A percentile compares a stretch with the other conserved stretches of the same genome.
Conservation (phyloP, 768 basidiomycete species). For the Rubroboletus pulcherrimus region DNA sequence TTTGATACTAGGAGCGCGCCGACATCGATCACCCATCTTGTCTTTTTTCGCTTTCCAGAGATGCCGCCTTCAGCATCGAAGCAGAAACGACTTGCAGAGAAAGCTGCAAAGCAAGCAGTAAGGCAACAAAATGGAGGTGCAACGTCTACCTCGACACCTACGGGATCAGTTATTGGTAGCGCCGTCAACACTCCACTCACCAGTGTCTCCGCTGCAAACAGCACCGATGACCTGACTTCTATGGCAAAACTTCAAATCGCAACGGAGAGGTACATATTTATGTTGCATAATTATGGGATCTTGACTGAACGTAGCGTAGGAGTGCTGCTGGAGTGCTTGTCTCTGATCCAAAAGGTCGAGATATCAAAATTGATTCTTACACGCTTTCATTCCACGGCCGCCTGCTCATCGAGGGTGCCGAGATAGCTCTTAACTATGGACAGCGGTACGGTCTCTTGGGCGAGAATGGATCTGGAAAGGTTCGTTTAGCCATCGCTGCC, state of each 20-base stretch:
- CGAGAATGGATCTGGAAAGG: conserved; percentile 99
- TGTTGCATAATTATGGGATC: too few relatives aligned
- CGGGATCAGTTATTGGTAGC: conserved; percentile 63
- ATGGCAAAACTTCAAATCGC: conserved; percentile 91
- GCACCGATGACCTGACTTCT: conserved; percentile 71
- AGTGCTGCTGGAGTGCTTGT: conserved; percentile 89
- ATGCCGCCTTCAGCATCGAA: conserved; percentile 83
- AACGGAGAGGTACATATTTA: conserved; percentile 70
- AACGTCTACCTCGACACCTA: conserved; percentile 55
- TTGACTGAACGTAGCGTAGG: conserved; percentile 39
- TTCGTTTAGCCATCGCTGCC: conserved; percentile 32
- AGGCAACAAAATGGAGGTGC: conserved; percentile 43
- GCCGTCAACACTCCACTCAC: conserved; percentile 77
- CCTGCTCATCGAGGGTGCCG: conserved; percentile 61
- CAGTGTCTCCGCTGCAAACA: conserved; percentile 72
- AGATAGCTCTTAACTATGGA: conserved; percentile 82
- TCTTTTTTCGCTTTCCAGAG: conserved; percentile 16
- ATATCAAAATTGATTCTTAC: conserved; percentile 95
- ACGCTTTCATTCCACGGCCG: conserved; percentile 98
- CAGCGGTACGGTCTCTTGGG: conserved; percentile 94
- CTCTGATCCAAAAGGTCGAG: conserved; percentile 87
- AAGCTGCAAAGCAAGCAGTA: conserved; percentile 78
- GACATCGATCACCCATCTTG: conserved; percentile 28
- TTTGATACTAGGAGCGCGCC: conserved; percentile 6
- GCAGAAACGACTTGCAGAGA: conserved; percentile 93